Conservation (phyloP, 805 yeast genomes). For the Ogataea methylovora region DNA sequence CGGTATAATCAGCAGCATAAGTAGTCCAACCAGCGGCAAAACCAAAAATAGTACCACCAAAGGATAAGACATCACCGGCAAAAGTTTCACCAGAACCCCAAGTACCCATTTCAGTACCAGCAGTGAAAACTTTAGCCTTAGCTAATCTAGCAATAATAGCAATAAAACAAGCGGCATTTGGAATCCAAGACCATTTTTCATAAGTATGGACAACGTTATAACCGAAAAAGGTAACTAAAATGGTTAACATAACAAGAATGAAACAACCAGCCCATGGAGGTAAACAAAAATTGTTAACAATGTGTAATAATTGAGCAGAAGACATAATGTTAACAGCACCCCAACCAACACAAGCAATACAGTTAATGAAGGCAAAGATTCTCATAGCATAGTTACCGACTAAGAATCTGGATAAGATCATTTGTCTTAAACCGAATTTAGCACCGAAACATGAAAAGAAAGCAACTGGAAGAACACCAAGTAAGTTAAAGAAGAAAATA, state of each 20-base stretch:
- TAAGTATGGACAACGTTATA: slow-evolving; percentile 73
- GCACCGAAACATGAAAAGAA: slow-evolving; percentile 80
- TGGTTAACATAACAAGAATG: slow-evolving; percentile 59
- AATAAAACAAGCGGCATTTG: slow-evolving; percentile 64
- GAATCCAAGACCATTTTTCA: slow-evolving; percentile 87
- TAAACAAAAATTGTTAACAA: slow-evolving; percentile 55
- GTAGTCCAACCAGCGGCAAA: slow-evolving; percentile 95
- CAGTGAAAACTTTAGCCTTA: slow-evolving; percentile 54
- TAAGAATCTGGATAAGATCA: slow-evolving; percentile 71
- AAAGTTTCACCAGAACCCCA: slow-evolving; percentile 52
- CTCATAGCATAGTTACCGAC: slow-evolving; percentile 72
- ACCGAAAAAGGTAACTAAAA: slow-evolving; percentile 75
- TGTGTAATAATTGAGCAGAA: slow-evolving; percentile 74
- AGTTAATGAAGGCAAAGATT: slow-evolving; percentile 68
- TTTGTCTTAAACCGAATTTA: slow-evolving; percentile 79
- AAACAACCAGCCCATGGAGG: slow-evolving; percentile 93
- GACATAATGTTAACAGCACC: slow-evolving; percentile 89
- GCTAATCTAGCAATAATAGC: slow-evolving; percentile 74
- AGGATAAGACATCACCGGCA: slow-evolving; percentile 72
- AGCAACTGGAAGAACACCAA: slow-evolving; percentile 79
- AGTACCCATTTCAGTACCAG: slow-evolving; percentile 30
- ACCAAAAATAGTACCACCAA: slow-evolving; percentile 79
- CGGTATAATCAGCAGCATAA: slow-evolving; percentile 87
- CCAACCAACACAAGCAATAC: slow-evolving; percentile 91
- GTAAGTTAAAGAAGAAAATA: slow-evolving; percentile 63